Conservation (phyloP, 2,329 filamentous ascomycete species). For the Paracoccidioides lutzii region DNA sequence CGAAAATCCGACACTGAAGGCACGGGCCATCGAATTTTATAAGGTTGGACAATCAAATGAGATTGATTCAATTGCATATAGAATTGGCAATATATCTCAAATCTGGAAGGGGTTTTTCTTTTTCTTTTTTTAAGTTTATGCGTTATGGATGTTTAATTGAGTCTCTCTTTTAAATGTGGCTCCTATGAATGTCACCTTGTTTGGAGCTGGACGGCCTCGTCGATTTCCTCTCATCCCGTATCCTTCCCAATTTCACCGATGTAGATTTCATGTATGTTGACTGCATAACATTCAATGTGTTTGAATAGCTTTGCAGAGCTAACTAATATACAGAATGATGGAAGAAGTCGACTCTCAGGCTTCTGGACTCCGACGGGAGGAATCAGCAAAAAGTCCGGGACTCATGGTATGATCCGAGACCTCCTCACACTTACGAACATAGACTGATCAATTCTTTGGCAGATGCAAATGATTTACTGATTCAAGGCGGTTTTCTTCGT, state of each 20-base stretch:
- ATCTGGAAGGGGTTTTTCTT: not conserved
- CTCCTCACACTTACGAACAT: not conserved
- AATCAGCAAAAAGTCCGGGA: conserved; percentile 43
- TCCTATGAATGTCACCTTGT: not conserved
- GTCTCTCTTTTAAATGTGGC: not conserved
- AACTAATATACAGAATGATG: conserved; percentile 35
- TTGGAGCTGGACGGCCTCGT: not conserved
- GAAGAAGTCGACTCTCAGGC: conserved; percentile 51
- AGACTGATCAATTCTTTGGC: conserved; percentile 5
- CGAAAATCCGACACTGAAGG: not conserved
- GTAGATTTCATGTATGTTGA: conserved; percentile 26
- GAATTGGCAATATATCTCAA: not conserved
- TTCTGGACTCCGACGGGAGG: conserved; percentile 71
- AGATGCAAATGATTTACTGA: conserved; percentile 55
- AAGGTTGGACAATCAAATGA: not conserved
- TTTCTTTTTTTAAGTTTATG: not conserved
- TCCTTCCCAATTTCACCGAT: conserved; percentile 6
- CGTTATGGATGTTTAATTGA: not conserved
- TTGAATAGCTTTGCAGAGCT: not conserved
- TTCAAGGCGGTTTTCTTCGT: conserved; percentile 60
- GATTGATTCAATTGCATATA: not conserved
- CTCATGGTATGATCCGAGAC: conserved; percentile 18
- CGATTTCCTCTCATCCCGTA: not conserved
- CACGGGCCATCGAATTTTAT: not conserved
- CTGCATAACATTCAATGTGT: not conserved